Evolutionary conservation across 768 basidiomycete genomes (phyloP).

Genomic region (Russula olivacea): DNA sequence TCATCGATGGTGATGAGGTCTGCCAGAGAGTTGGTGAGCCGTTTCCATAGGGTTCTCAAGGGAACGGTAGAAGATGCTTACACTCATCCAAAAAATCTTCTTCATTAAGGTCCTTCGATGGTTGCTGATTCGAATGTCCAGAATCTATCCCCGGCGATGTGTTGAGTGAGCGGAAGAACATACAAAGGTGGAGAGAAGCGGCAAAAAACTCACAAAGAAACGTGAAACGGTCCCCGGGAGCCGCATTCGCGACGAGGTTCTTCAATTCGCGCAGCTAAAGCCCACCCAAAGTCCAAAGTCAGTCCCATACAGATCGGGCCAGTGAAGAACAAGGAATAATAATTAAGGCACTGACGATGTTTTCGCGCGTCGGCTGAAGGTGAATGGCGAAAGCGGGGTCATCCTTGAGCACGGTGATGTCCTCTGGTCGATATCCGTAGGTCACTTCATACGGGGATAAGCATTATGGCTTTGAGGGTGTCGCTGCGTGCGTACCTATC

Average conservation of each 20-base stretch:
- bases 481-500: conserved; percentile 4
- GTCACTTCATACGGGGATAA: neutral
- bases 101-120: conserved; percentile 14
- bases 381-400: conserved; percentile 1
- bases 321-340: neutral
- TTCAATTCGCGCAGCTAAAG: conserved; percentile 21
- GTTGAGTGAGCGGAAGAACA: neutral
- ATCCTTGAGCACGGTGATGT: conserved; percentile 21
- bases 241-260: conserved; percentile 23
- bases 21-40: neutral
- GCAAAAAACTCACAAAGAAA: conserved; percentile 28
- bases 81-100: conserved; percentile 21
- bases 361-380: conserved; percentile 21
- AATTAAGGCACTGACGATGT: conserved; percentile 8
- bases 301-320: neutral
- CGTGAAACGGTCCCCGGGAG: conserved; percentile 26
- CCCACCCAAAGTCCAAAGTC: neutral
- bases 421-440: conserved; percentile 18
- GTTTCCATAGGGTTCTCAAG: neutral
- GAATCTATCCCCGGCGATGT: neutral
- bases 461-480: too few species aligned
- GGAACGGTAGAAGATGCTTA: neutral
- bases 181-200: neutral
- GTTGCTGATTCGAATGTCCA: conserved; percentile 19
- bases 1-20: conserved; percentile 22